Evolutionary conservation across 2,329 filamentous ascomycete genomes (phyloP), one percentile per base, ranked within the genome.

Genomic region (Colletotrichum brevisporum): DNA sequence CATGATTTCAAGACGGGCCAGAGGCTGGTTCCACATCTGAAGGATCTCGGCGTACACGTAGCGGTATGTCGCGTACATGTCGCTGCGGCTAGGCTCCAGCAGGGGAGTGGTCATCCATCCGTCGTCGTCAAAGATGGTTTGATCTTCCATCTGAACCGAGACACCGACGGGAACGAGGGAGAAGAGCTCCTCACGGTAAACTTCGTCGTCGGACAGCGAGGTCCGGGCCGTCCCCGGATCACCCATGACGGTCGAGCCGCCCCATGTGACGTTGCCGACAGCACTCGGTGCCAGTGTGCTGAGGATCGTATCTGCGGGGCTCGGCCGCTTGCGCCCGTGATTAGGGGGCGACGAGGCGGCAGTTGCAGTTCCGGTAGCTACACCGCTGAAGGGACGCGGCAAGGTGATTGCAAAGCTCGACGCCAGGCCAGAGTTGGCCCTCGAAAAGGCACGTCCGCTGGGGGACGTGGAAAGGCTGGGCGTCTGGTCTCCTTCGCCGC

Each of bases 41-140:
- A 92, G 83, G 78, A 92, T 85, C 77, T 91, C 89, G n/a, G 90
- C 89, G 73, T 92, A 92, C 1, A 86, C 84, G 69, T 88, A 87
- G 43, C 90, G 87, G 74, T 92, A 92, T 73, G 82, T 83, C n/a
- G 85, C 83, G 71, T 90, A 89, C 21, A 86, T 76, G 4, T 81
- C 76, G 5, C 80, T 77, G n/a, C 83, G 83, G 36, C 76, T 82
- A 5, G 84, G 80, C 51, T 90, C 86, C 16, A 92, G 82, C 2
- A 92, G 78, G 4, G 90, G 86, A 3, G 85, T 83, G 21, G 82
- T 84, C 74, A 91, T 83, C 83, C 89, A 91, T 13, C 89, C 90
- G 74, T 92, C 90, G 60, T 92, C 90, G 71, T 92, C 90, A 73
- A 92, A 92, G 21, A 87, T 83, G n/a, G 85, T 84, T 71, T 90